These are phyloP conservation scores for Scheffersomyces coipomensis DNA, from an alignment of 805 yeast species.

Conservation along the genomic window DNA sequence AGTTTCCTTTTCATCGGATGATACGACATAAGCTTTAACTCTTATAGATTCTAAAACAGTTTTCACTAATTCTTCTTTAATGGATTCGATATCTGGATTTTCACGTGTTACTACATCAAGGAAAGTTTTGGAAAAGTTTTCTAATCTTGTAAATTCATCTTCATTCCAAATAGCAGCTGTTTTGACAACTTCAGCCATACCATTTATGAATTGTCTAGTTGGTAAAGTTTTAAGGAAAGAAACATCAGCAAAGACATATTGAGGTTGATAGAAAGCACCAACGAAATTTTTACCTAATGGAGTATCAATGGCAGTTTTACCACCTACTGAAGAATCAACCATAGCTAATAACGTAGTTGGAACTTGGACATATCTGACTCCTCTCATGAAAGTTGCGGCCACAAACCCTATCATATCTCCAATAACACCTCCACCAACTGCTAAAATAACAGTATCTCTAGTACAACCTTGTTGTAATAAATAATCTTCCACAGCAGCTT, in stretches of 20 bases:
- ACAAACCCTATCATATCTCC: constrained; percentile 99
- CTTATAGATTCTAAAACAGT: constrained; percentile 82
- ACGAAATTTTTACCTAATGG: constrained; percentile 93
- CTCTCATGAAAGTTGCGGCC: constrained; percentile 99
- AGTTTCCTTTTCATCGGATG: constrained; percentile 92
- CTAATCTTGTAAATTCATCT: constrained; percentile 80
- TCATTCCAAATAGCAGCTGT: constrained; percentile 99
- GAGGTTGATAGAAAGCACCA: constrained; percentile 98
- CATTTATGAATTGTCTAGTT: constrained; percentile 90
- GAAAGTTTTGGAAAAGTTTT: constrained; percentile 68
- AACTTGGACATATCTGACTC: constrained; percentile 88
- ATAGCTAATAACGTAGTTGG: constrained; percentile 93
- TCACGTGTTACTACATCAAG: constrained; percentile 55
- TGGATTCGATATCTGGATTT: constrained; percentile 55
- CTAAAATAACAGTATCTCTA: constrained; percentile 90
- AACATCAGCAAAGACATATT: constrained; percentile 82
- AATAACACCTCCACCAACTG: constrained; percentile 97
- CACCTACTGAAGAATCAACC: constrained; percentile 99
- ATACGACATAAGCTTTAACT: constrained; percentile 93
- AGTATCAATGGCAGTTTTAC: constrained; percentile 97
- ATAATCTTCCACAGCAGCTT: constrained; percentile 91
- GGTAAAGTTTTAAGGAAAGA: constrained; percentile 86
- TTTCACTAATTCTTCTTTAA: constrained; percentile 71
- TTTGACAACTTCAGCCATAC: constrained; percentile 97
- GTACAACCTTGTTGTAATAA: constrained; percentile 83